Evolutionary conservation across 108 stramenopile genomes (phyloP).

Genomic region (Nitzschia sp.): DNA sequence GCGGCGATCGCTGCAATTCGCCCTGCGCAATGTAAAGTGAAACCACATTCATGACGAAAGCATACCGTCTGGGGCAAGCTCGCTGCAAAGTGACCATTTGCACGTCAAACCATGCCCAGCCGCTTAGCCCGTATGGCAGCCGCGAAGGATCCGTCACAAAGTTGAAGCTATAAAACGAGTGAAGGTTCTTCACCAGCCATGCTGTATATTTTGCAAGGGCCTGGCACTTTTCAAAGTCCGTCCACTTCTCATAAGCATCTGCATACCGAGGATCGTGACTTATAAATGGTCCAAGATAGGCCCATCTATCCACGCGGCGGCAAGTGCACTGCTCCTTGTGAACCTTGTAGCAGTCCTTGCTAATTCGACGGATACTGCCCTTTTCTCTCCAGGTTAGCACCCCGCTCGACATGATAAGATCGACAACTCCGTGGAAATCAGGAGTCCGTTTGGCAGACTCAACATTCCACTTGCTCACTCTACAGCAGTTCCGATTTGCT

Average conservation of each 20-base stretch:
- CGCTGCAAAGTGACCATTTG: slow-evolving; percentile 26
- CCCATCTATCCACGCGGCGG: background rate
- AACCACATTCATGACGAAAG: slow-evolving; percentile 25
- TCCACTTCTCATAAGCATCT: slow-evolving; percentile 8
- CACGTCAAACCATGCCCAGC: slow-evolving; percentile 21
- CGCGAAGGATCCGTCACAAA: slow-evolving; percentile 1
- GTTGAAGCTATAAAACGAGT: slow-evolving; percentile 20
- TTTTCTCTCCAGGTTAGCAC: slow-evolving; percentile 28
- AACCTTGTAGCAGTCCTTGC: slow-evolving; percentile 19
- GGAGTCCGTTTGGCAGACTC: slow-evolving; percentile 24
- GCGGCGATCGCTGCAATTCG: slow-evolving; percentile 23
- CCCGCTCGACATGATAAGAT: slow-evolving; percentile 30
- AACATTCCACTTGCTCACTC: slow-evolving; percentile 10
- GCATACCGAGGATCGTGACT: slow-evolving; percentile 19
- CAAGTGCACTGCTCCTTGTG: slow-evolving; percentile 23
- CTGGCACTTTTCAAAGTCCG: slow-evolving; percentile 16
- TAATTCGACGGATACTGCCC: slow-evolving; percentile 22
- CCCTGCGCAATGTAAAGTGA: slow-evolving; percentile 28
- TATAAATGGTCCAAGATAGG: slow-evolving; percentile 14
- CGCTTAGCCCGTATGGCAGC: slow-evolving; percentile 18
- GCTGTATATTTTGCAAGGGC: slow-evolving; percentile 14
- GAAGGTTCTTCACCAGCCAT: slow-evolving; percentile 14
- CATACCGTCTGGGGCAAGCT: slow-evolving; percentile 23
- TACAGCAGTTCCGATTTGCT: slow-evolving; percentile 9
- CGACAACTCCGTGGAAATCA: slow-evolving; percentile 20